phyloP scores from a whole-genome alignment of 345 rosid genomes.

The Eucalyptus lansdowneana region DNA sequence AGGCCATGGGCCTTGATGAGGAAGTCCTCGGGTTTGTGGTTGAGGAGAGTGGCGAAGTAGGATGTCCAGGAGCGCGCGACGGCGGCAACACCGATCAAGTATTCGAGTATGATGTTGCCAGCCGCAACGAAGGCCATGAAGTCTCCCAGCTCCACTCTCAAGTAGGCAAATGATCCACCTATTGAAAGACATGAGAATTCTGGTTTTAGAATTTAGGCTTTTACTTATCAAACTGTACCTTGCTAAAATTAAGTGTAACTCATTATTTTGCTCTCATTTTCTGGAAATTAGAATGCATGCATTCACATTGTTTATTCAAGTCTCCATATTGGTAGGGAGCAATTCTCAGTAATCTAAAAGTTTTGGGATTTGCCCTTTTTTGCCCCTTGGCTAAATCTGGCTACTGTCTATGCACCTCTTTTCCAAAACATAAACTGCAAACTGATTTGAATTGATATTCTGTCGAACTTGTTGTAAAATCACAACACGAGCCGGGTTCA shows the following conservation, averaged over 20 bases:
- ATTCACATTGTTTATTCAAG: background rate
- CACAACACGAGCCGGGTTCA: background rate
- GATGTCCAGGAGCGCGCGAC: slow-evolving; percentile 84
- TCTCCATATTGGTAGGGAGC: background rate
- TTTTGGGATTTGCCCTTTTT: background rate
- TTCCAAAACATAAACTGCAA: background rate
- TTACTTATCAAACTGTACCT: background rate
- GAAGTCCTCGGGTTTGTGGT: slow-evolving; percentile 37
- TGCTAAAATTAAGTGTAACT: background rate
- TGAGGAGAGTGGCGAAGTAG: slow-evolving; percentile 66
- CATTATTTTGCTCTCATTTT: background rate
- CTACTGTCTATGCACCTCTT: background rate
- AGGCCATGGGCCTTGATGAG: slow-evolving; percentile 26
- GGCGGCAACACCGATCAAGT: slow-evolving; percentile 57
- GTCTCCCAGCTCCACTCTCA: slow-evolving; percentile 83
- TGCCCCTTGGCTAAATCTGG: background rate
- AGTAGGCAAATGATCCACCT: slow-evolving; percentile 91
- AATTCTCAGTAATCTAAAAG: background rate
- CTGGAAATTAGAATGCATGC: background rate
- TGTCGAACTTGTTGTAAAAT: background rate
- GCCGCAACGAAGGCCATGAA: slow-evolving; percentile 69
- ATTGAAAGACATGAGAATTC: background rate
- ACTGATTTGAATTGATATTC: background rate
- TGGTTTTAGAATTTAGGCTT: background rate
- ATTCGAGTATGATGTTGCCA: slow-evolving; percentile 73